phyloP scores from a whole-genome alignment of 2,329 filamentous ascomycete species.

The Ambrosiella xylebori region DNA sequence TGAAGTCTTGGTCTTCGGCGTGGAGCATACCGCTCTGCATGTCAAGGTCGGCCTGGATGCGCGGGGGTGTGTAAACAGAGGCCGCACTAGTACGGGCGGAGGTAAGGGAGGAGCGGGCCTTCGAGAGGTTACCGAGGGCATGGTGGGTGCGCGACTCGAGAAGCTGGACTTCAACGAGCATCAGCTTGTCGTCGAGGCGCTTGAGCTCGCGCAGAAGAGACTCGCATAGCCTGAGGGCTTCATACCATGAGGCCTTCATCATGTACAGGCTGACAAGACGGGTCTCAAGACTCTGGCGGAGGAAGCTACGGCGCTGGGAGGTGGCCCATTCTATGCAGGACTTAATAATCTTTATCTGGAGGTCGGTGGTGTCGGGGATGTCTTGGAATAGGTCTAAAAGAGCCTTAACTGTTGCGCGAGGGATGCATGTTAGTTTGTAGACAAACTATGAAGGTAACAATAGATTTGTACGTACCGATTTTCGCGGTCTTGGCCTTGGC shows the following conservation, averaged over 20 bases:
- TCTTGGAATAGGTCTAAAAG: conserved; percentile 87
- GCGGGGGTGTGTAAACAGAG: conserved; percentile 88
- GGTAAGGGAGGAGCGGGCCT: conserved; percentile 86
- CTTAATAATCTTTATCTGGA: conserved; percentile 87
- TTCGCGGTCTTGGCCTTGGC: conserved; percentile 98
- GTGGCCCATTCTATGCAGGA: conserved; percentile 99
- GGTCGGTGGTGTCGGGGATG: conserved; percentile 88
- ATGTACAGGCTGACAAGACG: conserved; percentile 88
- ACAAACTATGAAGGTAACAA: background rate
- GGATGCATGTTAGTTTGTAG: background rate
- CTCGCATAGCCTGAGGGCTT: conserved; percentile 92
- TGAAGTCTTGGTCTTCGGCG: conserved; percentile 97
- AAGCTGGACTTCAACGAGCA: conserved; percentile 92
- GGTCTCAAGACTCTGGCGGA: conserved; percentile 95
- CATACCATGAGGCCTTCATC: conserved; percentile 94
- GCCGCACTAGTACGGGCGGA: conserved; percentile 88
- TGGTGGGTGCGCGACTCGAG: conserved; percentile 96
- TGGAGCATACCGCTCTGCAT: conserved; percentile 99
- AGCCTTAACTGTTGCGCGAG: conserved; percentile 61
- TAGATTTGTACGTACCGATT: conserved; percentile 48
- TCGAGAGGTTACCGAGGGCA: conserved; percentile 87
- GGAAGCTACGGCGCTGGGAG: conserved; percentile 82
- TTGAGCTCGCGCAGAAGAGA: conserved; percentile 90
- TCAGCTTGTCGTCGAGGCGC: conserved; percentile 94
- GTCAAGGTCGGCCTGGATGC: conserved; percentile 88